phyloP scores from a whole-genome alignment of 2,329 filamentous ascomycete genomes.

The Colletotrichum orbiculare region DNA sequence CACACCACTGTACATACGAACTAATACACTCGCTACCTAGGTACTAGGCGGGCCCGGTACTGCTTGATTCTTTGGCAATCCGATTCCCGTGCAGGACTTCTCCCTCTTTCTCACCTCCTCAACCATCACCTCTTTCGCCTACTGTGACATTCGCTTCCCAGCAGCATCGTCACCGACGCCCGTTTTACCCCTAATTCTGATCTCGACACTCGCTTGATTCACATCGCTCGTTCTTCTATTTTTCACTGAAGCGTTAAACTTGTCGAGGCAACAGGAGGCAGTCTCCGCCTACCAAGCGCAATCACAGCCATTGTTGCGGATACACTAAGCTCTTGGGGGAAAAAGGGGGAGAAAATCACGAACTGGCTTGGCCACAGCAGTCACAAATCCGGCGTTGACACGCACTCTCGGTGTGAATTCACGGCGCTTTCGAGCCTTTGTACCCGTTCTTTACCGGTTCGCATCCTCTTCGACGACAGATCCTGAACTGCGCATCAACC shows the following conservation, averaged over 20 bases:
- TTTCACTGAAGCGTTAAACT: slow-evolving; percentile 5
- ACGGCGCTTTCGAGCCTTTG: too few species aligned
- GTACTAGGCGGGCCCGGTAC: too few species aligned
- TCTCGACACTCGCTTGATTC: slow-evolving; percentile 32
- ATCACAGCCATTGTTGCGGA: too few species aligned
- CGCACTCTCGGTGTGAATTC: too few species aligned
- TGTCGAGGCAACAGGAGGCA: slow-evolving; percentile 10
- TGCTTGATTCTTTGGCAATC: too few species aligned
- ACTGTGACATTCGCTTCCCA: slow-evolving; percentile 37
- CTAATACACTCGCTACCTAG: too few species aligned
- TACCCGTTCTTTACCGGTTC: not conserved
- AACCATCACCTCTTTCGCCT: not conserved
- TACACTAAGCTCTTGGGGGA: too few species aligned
- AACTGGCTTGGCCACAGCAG: too few species aligned
- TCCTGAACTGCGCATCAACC: too few species aligned
- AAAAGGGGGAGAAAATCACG: too few species aligned
- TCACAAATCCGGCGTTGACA: too few species aligned
- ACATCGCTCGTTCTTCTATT: slow-evolving; percentile 23
- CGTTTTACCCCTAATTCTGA: slow-evolving; percentile 13
- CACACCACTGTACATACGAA: too few species aligned
- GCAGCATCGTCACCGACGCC: slow-evolving; percentile 21
- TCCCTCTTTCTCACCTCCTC: slow-evolving; percentile 5
- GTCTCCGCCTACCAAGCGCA: not conserved
- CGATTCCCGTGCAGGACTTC: slow-evolving; percentile 1
- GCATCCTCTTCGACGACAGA: not conserved